phyloP scores from a whole-genome alignment of 1,284 basidiomycete species.

The Pholiota adiposa region DNA sequence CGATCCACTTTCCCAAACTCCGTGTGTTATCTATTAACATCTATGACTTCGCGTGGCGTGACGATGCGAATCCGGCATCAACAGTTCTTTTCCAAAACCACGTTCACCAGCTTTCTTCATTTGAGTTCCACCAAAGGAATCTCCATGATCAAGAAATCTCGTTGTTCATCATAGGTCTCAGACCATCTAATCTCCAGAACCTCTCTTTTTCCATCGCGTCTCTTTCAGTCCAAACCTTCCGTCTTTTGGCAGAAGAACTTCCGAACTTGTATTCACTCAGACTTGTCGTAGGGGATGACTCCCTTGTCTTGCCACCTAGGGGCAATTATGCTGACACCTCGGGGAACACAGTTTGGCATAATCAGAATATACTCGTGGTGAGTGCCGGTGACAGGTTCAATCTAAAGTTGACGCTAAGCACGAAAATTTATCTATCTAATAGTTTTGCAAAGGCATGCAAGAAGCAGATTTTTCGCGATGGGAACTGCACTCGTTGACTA shows the following conservation, averaged over 20 bases:
- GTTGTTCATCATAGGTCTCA: background rate
- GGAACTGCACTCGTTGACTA: background rate
- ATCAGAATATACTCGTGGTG: background rate
- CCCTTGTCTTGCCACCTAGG: too few species aligned
- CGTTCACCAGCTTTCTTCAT: background rate
- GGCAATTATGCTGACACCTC: too few species aligned
- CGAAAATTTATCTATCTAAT: background rate
- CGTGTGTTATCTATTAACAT: background rate
- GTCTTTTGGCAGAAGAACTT: background rate
- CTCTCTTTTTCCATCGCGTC: background rate
- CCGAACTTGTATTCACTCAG: background rate
- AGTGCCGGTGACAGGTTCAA: background rate
- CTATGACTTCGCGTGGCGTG: background rate
- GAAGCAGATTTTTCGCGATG: background rate
- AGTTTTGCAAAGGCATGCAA: background rate
- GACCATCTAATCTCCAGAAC: background rate
- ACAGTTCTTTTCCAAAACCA: background rate
- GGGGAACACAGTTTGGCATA: too few species aligned
- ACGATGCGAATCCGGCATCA: background rate
- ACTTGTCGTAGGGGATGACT: background rate
- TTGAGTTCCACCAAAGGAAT: background rate
- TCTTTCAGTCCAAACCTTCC: background rate
- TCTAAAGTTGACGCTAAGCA: background rate
- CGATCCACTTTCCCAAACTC: background rate
- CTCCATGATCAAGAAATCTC: background rate